Evolutionary conservation across 176 grass and related monocot genomes (phyloP).

Genomic region (Raddia guianensis): DNA sequence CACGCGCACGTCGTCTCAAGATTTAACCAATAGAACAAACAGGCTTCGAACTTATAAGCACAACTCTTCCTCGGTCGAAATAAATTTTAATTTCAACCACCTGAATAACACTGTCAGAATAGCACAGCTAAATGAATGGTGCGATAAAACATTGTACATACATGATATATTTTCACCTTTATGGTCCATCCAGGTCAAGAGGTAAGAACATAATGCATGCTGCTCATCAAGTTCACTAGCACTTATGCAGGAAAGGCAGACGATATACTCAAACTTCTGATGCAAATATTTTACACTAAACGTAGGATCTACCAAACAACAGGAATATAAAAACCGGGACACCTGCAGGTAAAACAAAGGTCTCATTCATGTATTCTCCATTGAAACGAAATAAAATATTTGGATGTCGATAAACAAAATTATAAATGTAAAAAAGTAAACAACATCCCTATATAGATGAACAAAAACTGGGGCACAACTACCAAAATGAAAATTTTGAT

Average conservation of each 20-base stretch:
- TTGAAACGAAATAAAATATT: neutral
- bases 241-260: neutral
- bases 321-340: neutral
- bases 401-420: neutral
- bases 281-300: neutral
- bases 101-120: neutral
- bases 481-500: neutral
- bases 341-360: constrained; percentile 24
- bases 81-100: neutral
- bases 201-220: neutral
- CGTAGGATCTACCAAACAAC: neutral
- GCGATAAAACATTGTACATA: neutral
- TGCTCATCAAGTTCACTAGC: neutral
- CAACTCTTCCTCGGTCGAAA: neutral
- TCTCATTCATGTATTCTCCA: neutral
- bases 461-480: neutral
- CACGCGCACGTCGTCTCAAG: too few species aligned
- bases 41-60: neutral
- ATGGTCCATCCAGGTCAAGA: neutral
- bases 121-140: neutral
- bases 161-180: neutral
- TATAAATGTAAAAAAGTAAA: constrained; percentile 5
- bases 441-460: neutral
- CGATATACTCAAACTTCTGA: neutral
- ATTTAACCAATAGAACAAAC: neutral